These are phyloP conservation scores for Breynia disticha DNA, from an alignment of 441 rosid species.

Conservation along the genomic window DNA sequence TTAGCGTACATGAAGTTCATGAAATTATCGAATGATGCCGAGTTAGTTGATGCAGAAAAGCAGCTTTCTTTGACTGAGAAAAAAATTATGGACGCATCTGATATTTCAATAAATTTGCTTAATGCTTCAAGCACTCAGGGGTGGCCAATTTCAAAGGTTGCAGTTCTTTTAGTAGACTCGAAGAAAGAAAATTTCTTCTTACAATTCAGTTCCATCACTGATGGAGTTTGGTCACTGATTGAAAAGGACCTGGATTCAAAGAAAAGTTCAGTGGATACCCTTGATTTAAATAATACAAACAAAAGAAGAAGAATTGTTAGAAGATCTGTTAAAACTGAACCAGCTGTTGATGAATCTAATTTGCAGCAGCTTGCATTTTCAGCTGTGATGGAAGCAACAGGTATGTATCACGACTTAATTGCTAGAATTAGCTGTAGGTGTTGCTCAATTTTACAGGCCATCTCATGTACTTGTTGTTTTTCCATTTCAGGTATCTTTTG, in stretches of 20 bases:
- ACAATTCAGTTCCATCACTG: conserved; percentile 37
- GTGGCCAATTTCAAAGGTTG: conserved; percentile 53
- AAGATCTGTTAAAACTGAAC: conserved; percentile 20
- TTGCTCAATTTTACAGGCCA: conserved; percentile 2
- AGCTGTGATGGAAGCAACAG: conserved; percentile 52
- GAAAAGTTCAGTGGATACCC: conserved; percentile 15
- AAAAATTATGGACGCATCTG: conserved; percentile 60
- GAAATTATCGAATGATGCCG: conserved; percentile 27
- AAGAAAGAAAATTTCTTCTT: conserved; percentile 43
- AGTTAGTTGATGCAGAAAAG: conserved; percentile 24
- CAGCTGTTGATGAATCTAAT: conserved; percentile 26
- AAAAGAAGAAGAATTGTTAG: conserved; percentile 33
- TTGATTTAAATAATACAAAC: conserved; percentile 14
- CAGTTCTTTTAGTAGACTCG: conserved; percentile 51
- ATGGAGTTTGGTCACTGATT: conserved; percentile 72
- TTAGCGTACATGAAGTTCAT: conserved; percentile 38
- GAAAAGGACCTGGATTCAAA: conserved; percentile 37
- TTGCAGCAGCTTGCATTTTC: conserved; percentile 50
- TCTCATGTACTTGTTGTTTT: not conserved
- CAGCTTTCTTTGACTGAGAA: conserved; percentile 49
- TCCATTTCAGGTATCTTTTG: not conserved
- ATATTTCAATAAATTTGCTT: conserved; percentile 35
- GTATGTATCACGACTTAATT: conserved; percentile 20
- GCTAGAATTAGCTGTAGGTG: not conserved
- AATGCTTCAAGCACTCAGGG: conserved; percentile 31